Conservation (phyloP, 2,329 filamentous ascomycete species). For the Colletotrichum tanaceti region DNA sequence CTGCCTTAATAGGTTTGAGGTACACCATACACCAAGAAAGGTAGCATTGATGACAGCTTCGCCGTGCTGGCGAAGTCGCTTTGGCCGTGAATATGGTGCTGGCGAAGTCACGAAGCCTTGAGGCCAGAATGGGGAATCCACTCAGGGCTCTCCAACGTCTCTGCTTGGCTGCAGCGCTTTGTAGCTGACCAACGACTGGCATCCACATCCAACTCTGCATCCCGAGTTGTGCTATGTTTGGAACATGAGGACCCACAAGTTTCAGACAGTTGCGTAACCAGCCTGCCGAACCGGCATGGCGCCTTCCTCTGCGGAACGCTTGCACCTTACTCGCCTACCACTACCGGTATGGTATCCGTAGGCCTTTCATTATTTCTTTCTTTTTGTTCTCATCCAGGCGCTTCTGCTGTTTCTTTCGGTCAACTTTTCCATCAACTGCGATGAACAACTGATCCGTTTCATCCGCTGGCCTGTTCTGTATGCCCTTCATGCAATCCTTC, state of each 20-base stretch:
- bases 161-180: constrained; percentile 5
- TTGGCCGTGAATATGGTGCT: no score
- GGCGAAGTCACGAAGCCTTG: no score
- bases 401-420: no score
- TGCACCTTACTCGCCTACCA: neutral
- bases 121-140: neutral
- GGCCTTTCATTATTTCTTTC: no score
- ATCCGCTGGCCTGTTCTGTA: no score
- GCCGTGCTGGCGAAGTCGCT: no score
- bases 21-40: no score
- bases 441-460: neutral
- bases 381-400: no score
- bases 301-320: neutral
- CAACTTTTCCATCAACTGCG: constrained; percentile 2
- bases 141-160: neutral
- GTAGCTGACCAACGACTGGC: constrained; percentile 4
- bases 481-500: neutral
- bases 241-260: constrained; percentile 33
- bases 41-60: constrained; percentile 18
- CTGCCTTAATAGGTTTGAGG: no score
- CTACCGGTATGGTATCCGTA: no score
- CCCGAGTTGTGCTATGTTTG: constrained; percentile 37
- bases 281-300: constrained; percentile 24
- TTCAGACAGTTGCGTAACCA: constrained; percentile 38
- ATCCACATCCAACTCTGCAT: constrained; percentile 11